Conservation (phyloP, 805 yeast species). For the Kodamaea nitidulidarum region DNA sequence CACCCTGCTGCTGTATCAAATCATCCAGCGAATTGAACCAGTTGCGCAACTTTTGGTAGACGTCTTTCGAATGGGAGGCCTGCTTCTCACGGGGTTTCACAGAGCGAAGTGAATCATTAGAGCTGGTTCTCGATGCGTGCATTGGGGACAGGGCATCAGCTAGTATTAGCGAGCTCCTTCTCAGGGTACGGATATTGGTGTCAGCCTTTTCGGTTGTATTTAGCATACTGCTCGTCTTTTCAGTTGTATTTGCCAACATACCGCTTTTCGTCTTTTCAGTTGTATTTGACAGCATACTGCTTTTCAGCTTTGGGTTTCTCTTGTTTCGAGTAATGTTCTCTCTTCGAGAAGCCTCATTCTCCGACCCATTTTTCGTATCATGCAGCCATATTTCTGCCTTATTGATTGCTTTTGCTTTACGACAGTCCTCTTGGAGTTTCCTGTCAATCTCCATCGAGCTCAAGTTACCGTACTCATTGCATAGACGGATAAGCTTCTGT, state of each 20-base stretch:
- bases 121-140: neutral
- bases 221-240: too few species aligned
- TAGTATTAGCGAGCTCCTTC: neutral
- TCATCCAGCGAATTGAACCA: constrained; percentile 15
- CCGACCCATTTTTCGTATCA: too few species aligned
- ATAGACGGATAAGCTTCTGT: constrained; percentile 27
- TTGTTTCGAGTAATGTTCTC: neutral
- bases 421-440: constrained; percentile 16
- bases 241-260: too few species aligned
- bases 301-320: neutral
- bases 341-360: too few species aligned
- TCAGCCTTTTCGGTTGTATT: neutral
- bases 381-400: too few species aligned
- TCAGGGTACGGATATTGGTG: neutral
- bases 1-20: neutral
- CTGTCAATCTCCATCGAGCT: constrained; percentile 34
- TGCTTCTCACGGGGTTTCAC: neutral
- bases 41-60: constrained; percentile 10
- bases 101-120: neutral
- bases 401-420: constrained; percentile 3
- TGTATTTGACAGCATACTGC: too few species aligned
- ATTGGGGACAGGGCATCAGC: neutral
- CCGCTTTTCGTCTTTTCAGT: too few species aligned
- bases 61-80: constrained; percentile 3
- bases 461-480: constrained; percentile 35